Base-by-base conservation (phyloP, 495 filamentous ascomycete genomes). In the Aspergillus sclerotioniger region DNA sequence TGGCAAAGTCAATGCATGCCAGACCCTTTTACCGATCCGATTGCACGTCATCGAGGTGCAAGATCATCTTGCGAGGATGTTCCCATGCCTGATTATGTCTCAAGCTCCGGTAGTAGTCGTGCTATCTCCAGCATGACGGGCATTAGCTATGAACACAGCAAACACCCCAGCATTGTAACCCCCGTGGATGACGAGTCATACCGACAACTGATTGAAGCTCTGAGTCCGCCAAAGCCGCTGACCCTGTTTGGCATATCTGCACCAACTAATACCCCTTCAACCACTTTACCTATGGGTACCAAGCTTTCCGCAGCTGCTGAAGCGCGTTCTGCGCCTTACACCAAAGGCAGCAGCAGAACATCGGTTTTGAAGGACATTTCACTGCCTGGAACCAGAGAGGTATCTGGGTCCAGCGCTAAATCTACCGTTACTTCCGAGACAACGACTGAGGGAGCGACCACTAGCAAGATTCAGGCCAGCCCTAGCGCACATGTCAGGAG, bases 61-160 rank as follows among this genome's bases (percentile, higher is more conserved):
- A 66, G 69, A 19, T 76, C 79, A 25, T 75, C 74, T 19, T 70
- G 72, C 39, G 73, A 77, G 52, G 81, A 84, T 54, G 58, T 80
- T 25, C 73, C 81, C 6, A 84, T 83, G 82, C 80, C 77, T 29
- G 82, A 84, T 54, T 80, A 76, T 61, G 62, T 63, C 25, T 73
- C 75, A 15, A 71, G 63, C 45, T 75, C 76, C 9, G 62, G 66
- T 16, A 77, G 69, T 54, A 80, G 76, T 59, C 73, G 75, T 39
- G 69, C 69, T 16, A 70, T 77, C 33, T 78, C 76, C 45, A 71
- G 67, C 62, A 73, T 76, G 66, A 71, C 71, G 17, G 79, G 74
- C 8, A 57, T 74, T 53, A 80, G 76, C 56, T 80, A 74, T 53
- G 67, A 79, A 55, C 67, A 73, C 58, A 74, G 72, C 67, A 74